These are phyloP conservation scores for Scutellaria baicalensis DNA, from an alignment of 257 asterid genomes.

Conservation along the genomic window DNA sequence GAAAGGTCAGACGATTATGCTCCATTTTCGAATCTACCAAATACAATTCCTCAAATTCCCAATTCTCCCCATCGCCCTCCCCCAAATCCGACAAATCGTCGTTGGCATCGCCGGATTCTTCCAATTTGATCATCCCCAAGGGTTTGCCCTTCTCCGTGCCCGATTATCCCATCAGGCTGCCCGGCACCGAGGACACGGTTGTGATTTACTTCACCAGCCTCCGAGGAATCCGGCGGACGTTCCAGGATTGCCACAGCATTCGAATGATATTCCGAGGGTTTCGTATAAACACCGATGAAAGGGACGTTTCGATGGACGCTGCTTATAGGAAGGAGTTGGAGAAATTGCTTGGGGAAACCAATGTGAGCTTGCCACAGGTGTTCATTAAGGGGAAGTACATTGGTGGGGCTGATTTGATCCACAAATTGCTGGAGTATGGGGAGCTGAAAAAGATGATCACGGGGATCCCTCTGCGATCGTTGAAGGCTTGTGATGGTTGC, in stretches of 20 bases:
- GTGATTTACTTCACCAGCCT: constrained; percentile 79
- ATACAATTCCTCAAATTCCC: constrained; percentile 8
- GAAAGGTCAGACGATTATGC: constrained; percentile 51
- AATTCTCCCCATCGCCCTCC: constrained; percentile 8
- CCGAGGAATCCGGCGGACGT: constrained; percentile 69
- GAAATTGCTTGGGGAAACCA: constrained; percentile 40
- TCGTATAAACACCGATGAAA: constrained; percentile 53
- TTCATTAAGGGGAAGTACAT: constrained; percentile 55
- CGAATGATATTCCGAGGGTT: constrained; percentile 63
- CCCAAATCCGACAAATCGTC: constrained; percentile 9
- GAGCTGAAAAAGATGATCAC: constrained; percentile 36
- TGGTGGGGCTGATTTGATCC: constrained; percentile 45
- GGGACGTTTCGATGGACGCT: constrained; percentile 72
- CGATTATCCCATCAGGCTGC: constrained; percentile 22
- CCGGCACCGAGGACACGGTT: constrained; percentile 72
- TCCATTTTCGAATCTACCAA: constrained; percentile 51
- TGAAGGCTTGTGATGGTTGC: constrained; percentile 42
- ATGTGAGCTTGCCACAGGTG: constrained; percentile 55
- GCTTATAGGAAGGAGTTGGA: constrained; percentile 56
- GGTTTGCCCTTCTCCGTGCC: neutral
- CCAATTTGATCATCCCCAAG: too few species aligned
- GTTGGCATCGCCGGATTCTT: neutral
- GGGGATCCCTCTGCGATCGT: constrained; percentile 31
- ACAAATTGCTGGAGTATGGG: constrained; percentile 43
- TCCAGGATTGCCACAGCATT: constrained; percentile 60